Evolutionary conservation across 495 filamentous ascomycete genomes (phyloP).

Genomic region (Cudoniella acicularis): DNA sequence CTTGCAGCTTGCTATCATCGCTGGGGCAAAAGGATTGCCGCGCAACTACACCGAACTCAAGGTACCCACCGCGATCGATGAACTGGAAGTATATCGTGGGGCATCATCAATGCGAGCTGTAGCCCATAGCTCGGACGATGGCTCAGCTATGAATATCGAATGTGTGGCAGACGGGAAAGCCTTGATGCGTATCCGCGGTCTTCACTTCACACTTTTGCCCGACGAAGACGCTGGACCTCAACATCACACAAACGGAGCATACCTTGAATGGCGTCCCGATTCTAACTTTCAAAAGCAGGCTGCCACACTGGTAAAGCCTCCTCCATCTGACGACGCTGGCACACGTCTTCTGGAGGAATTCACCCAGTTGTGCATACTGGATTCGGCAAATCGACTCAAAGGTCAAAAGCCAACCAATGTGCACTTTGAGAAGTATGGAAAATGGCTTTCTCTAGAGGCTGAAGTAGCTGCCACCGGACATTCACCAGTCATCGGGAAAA

Average conservation of each 20-base stretch:
- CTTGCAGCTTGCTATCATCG: constrained; percentile 1
- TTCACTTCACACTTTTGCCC: neutral
- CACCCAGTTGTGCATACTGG: neutral
- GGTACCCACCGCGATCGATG: constrained; percentile 14
- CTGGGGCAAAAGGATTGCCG: neutral
- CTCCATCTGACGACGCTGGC: neutral
- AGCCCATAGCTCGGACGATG: neutral
- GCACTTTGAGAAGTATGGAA: neutral
- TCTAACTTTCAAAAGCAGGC: constrained; percentile 27
- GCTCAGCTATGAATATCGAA: neutral
- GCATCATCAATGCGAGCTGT: neutral
- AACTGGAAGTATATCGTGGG: neutral
- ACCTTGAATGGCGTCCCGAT: constrained; percentile 28
- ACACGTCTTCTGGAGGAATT: neutral
- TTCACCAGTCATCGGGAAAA: neutral
- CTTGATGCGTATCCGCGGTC: neutral
- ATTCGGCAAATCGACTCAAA: neutral
- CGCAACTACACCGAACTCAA: constrained; percentile 1
- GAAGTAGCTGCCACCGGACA: neutral
- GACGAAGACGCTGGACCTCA: neutral
- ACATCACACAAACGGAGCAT: constrained; percentile 22
- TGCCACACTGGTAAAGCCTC: constrained; percentile 10
- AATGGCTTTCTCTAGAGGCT: neutral
- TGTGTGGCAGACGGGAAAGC: neutral
- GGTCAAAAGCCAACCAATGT: neutral